These are phyloP conservation scores for Ophiocordyceps camponoti-leonardi DNA, from an alignment of 2,329 filamentous ascomycete genomes.

Conservation along the genomic window DNA sequence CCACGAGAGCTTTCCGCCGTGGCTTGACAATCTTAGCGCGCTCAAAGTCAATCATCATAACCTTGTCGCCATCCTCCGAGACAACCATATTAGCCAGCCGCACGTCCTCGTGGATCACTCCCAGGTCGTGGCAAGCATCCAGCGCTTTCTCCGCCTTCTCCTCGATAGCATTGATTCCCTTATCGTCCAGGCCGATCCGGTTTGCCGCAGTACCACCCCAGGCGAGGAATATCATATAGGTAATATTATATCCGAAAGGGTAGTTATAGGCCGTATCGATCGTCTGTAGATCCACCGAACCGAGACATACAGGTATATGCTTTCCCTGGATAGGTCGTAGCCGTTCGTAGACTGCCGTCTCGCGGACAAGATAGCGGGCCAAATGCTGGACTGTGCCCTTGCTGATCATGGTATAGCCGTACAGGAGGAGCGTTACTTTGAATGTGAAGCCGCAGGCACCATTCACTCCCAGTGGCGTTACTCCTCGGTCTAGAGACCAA, in stretches of 20 bases:
- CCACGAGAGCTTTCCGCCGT: too few species aligned
- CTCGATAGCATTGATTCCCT: background rate
- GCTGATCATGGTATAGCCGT: constrained; percentile 24
- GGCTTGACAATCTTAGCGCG: too few species aligned
- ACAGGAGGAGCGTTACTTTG: constrained; percentile 18
- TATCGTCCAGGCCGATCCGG: background rate
- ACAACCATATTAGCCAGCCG: constrained; percentile 10
- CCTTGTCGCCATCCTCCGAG: too few species aligned
- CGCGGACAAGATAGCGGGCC: constrained; percentile 15
- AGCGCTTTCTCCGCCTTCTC: constrained; percentile 4
- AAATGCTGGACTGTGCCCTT: constrained; percentile 22
- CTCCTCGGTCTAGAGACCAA: constrained; percentile 12
- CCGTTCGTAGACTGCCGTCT: constrained; percentile 17
- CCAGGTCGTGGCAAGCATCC: constrained; percentile 7
- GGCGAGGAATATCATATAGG: constrained; percentile 9
- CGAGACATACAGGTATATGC: constrained; percentile 20
- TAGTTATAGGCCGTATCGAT: constrained; percentile 16
- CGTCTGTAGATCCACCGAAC: constrained; percentile 16
- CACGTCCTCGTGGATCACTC: constrained; percentile 11
- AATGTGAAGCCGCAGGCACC: constrained; percentile 23
- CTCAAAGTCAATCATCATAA: too few species aligned
- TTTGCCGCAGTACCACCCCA: background rate
- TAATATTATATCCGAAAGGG: constrained; percentile 12
- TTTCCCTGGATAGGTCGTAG: constrained; percentile 16
- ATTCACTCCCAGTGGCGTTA: constrained; percentile 9